A percentile compares a stretch with the other conserved stretches of the same genome.
Evolutionary conservation across 495 filamentous ascomycete genomes (phyloP).

Genomic region (Aspergillus leporis): DNA sequence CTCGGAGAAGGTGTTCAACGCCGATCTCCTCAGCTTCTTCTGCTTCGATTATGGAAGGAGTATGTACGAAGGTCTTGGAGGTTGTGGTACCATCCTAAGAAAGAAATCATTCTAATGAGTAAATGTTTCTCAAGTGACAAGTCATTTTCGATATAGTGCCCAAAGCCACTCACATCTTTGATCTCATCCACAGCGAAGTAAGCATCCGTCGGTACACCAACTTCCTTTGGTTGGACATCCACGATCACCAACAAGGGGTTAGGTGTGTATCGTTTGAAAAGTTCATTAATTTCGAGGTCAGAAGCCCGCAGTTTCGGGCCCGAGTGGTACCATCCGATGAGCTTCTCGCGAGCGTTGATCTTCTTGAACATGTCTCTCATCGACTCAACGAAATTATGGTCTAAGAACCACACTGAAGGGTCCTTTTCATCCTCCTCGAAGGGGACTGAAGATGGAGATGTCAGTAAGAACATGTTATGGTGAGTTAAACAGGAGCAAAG

Average conservation of each 20-base stretch:
- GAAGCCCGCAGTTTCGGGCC: conserved; percentile 95
- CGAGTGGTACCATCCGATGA: conserved; percentile 99
- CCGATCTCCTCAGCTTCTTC: conserved; percentile 99
- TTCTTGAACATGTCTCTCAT: conserved; percentile 99
- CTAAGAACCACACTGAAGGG: conserved; percentile 97
- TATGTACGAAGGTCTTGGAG: conserved; percentile 96
- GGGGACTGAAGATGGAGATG: conserved; percentile 61
- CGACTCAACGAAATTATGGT: conserved; percentile 98
- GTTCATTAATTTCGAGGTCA: conserved; percentile 98
- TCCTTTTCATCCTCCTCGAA: conserved; percentile 99
- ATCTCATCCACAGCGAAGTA: conserved; percentile 99
- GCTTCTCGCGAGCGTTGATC: conserved; percentile 97
- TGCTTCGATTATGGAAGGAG: conserved; percentile 97
- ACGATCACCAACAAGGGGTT: conserved; percentile 97
- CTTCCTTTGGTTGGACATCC: conserved; percentile 97
- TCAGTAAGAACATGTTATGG: background rate
- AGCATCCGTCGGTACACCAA: conserved; percentile 96
- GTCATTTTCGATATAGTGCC: background rate
- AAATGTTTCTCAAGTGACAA: background rate
- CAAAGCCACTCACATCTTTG: conserved; percentile 77
- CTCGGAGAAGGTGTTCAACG: conserved; percentile 94
- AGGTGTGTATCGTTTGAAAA: conserved; percentile 98
- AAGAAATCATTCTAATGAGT: background rate
- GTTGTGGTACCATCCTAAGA: conserved; percentile 93
- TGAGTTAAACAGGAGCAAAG: background rate